Base-by-base conservation (phyloP, 257 asterid genomes). In the Paraleonurus japonicus region DNA sequence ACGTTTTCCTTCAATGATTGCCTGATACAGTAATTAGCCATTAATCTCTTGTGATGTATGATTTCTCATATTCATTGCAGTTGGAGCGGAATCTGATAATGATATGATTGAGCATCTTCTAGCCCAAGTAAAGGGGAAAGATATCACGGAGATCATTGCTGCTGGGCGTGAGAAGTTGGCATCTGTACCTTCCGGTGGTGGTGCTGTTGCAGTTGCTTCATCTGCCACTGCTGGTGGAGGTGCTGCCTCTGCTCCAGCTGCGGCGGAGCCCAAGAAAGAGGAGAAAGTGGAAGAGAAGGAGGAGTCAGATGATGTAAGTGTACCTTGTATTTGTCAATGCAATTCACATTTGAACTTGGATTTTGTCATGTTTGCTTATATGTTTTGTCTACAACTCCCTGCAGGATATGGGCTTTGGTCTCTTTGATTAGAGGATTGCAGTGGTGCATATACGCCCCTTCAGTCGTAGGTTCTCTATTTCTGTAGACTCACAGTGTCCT, bases 401-500 rank as follows among this genome's bases (percentile, higher is more conserved):
- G 65, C 81, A 76, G 81, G 79, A 73, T 39, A 73, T 78, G 79
- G 82, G 82, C 4, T 78, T 78, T 74, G 65, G 82, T 73, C 82
- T 78, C 33, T 78, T 78, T 24, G 82, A 78, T 39, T 78, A 68
- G 65, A 37, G 30, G 15, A 27, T n/a, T 35, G 9, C 6, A 8
- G 67, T 3, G 8, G n/a, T 32, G 26, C 24, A 23, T 16, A 7
- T 27, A 9, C 10, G 6, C 2, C 63, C 65, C 51, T 24, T 41
- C n/a, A 13, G 7, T 30, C 28, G 1, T 67, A 68, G 75, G 66
- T 37, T 20, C 51, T 33, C 37, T 11, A 11, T 53, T 62, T 69
- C 12, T 57, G 62, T 43, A 17, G 72, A 8, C 65, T 53, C 8
- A 1, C 17, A 10, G 5, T 23, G 16, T 10, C 20, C 7, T 2